phyloP scores from a whole-genome alignment of 2,329 filamentous ascomycete species.

The Cladosporium velox region DNA sequence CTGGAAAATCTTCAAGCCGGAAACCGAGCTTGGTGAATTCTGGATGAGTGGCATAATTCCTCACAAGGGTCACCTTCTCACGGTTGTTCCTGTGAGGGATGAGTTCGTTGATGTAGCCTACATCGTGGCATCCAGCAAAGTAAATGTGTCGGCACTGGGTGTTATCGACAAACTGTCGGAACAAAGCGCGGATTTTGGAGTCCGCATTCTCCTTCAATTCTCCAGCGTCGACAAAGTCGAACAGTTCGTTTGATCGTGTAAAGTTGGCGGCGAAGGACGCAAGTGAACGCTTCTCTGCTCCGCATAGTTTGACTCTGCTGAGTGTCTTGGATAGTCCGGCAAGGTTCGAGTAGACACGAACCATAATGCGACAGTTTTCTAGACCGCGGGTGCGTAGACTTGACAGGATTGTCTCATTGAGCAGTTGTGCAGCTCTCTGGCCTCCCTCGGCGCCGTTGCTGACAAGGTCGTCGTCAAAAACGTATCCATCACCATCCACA shows the following conservation, averaged over 20 bases:
- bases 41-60: conserved; percentile 52
- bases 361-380: conserved; percentile 53
- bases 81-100: conserved; percentile 52
- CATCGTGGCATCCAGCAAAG: conserved; percentile 64
- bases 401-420: conserved; percentile 54
- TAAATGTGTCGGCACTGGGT: conserved; percentile 65
- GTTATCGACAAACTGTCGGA: conserved; percentile 58
- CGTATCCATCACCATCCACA: conserved; percentile 63
- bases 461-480: conserved; percentile 40
- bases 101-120: conserved; percentile 59
- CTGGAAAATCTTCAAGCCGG: conserved; percentile 53
- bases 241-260: conserved; percentile 58
- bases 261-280: conserved; percentile 59
- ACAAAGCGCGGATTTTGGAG: conserved; percentile 59
- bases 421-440: conserved; percentile 54
- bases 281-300: conserved; percentile 58
- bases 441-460: conserved; percentile 52
- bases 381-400: conserved; percentile 50
- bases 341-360: conserved; percentile 51
- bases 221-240: conserved; percentile 64
- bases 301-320: conserved; percentile 51
- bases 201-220: conserved; percentile 62
- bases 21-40: conserved; percentile 57
- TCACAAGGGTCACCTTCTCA: conserved; percentile 57
- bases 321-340: conserved; percentile 50